Evolutionary conservation across 768 basidiomycete genomes (phyloP).

Genomic region (Podaxis sp.): DNA sequence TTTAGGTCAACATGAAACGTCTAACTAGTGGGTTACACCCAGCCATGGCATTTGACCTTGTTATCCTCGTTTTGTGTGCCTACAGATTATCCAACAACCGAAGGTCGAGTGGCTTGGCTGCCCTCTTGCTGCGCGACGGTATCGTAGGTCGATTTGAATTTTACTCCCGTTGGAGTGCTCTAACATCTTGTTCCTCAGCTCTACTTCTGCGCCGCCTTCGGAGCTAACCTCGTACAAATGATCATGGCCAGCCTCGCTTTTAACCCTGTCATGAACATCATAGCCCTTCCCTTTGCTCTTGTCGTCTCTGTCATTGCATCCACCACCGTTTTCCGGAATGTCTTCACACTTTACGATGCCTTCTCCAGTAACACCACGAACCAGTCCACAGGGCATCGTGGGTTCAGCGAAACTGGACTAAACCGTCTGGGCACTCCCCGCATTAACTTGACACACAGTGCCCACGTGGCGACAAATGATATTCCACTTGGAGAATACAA

Average conservation of each 20-base stretch:
- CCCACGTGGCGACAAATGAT: slow-evolving; percentile 11
- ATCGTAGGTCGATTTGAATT: slow-evolving; percentile 18
- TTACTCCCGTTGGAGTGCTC: not conserved
- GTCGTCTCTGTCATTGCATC: slow-evolving; percentile 33
- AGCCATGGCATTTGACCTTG: slow-evolving; percentile 31
- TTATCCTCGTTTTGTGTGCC: slow-evolving; percentile 26
- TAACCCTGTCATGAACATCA: slow-evolving; percentile 32
- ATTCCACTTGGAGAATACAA: slow-evolving; percentile 19
- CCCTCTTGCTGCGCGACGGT: slow-evolving; percentile 27
- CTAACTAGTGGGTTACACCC: not conserved
- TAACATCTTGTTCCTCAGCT: not conserved
- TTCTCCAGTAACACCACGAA: slow-evolving; percentile 19
- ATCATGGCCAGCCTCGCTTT: slow-evolving; percentile 25
- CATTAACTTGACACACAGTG: slow-evolving; percentile 3
- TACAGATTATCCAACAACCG: slow-evolving; percentile 20
- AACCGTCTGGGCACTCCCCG: slow-evolving; percentile 2
- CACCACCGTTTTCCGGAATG: slow-evolving; percentile 32
- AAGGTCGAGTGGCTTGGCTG: slow-evolving; percentile 22
- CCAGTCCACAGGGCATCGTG: slow-evolving; percentile 1
- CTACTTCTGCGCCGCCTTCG: slow-evolving; percentile 29
- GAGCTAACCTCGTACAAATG: slow-evolving; percentile 29
- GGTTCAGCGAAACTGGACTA: not conserved
- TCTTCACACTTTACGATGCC: slow-evolving; percentile 27
- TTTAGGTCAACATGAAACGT: not conserved
- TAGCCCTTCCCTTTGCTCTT: slow-evolving; percentile 27